Conservation (phyloP, 169 alveolate genomes). For the Theileria orientalis region DNA sequence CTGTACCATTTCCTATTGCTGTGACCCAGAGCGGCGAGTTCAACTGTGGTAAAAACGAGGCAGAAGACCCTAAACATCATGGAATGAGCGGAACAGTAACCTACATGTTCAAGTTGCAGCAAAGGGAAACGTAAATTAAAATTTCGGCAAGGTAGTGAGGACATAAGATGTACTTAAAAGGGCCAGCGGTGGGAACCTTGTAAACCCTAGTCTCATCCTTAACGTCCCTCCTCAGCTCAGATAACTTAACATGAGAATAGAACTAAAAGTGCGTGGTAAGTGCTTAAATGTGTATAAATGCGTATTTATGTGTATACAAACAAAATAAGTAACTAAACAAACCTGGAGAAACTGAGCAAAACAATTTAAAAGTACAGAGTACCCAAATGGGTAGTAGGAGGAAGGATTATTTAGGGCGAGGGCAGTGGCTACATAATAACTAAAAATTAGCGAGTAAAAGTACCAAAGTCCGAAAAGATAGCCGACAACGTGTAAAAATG, state of each 20-base stretch:
- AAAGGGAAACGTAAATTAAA: slow-evolving; percentile 69
- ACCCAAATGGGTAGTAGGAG: background rate
- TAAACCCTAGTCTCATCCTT: slow-evolving; percentile 47
- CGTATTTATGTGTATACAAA: too few relatives aligned
- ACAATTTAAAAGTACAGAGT: slow-evolving; percentile 7
- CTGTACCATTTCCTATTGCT: slow-evolving; percentile 46
- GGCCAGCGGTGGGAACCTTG: slow-evolving; percentile 76
- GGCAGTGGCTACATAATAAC: slow-evolving; percentile 15
- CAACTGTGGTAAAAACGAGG: slow-evolving; percentile 29
- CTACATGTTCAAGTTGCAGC: slow-evolving; percentile 54
- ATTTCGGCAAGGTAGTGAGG: slow-evolving; percentile 83
- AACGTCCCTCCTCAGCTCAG: slow-evolving; percentile 16
- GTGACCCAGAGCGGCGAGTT: slow-evolving; percentile 28
- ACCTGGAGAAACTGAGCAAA: slow-evolving; percentile 27
- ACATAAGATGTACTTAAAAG: slow-evolving; percentile 74
- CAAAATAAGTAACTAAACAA: background rate
- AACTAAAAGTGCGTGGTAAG: slow-evolving; percentile 39
- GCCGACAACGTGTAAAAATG: slow-evolving; percentile 68
- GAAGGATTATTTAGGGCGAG: slow-evolving; percentile 7
- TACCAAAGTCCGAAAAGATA: slow-evolving; percentile 72
- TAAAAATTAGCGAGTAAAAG: background rate
- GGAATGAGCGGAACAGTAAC: background rate
- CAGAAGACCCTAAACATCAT: slow-evolving; percentile 35
- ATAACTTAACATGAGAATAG: slow-evolving; percentile 38
- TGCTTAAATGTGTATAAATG: background rate